These are phyloP conservation scores for Helianthus annuus DNA, from an alignment of 129 eudicot genomes.

Conservation along the genomic window HanXRQr2.0-SUNRISE NC_035443.2:165626433-165626932, in stretches of 20 bases:
- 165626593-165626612: slow-evolving; percentile 6
- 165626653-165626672: slow-evolving; percentile 88
- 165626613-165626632: slow-evolving; percentile 48
- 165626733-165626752: background rate
- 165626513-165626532: background rate
- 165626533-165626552: background rate
- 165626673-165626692: slow-evolving; percentile 82
- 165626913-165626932: too few species aligned
- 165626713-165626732: slow-evolving; percentile 77
- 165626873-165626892: too few species aligned
- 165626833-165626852: too few species aligned
- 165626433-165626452: slow-evolving; percentile 85
- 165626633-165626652: slow-evolving; percentile 61
- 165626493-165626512: background rate
- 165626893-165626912: too few species aligned
- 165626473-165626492: slow-evolving; percentile 76
- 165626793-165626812: too few species aligned
- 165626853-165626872: too few species aligned
- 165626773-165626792: background rate
- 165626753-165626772: background rate
- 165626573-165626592: background rate
- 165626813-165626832: too few species aligned
- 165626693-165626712: slow-evolving; percentile 75
- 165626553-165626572: background rate
- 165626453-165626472: slow-evolving; percentile 97